phyloP scores from a whole-genome alignment of 495 filamentous ascomycete genomes.

The Lichenothelia convexa region DNA sequence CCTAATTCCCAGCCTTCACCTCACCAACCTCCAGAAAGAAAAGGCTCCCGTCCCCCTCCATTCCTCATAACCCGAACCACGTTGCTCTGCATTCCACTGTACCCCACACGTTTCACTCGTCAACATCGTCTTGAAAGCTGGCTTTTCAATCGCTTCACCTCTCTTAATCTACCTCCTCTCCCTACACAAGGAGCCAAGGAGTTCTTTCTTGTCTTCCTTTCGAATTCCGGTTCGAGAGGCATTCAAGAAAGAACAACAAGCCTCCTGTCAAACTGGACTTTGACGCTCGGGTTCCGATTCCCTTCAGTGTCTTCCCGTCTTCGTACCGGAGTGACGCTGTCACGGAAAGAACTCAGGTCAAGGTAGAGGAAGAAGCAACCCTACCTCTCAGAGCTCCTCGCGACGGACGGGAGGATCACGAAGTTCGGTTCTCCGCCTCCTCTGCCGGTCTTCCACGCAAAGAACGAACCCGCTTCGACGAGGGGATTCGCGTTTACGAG shows the following conservation, averaged over 20 bases:
- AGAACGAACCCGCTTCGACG: constrained; percentile 35
- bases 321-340: constrained; percentile 86
- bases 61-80: not conserved
- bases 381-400: constrained; percentile 51
- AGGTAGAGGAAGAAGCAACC: constrained; percentile 79
- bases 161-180: constrained; percentile 6
- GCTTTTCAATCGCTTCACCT: not conserved
- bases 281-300: constrained; percentile 97
- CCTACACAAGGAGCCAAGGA: constrained; percentile 42
- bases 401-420: constrained; percentile 92
- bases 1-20: not conserved
- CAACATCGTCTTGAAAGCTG: not conserved
- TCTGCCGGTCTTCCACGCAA: constrained; percentile 42
- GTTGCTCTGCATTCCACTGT: not conserved
- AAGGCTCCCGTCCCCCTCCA: not conserved
- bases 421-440: constrained; percentile 42
- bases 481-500: constrained; percentile 19
- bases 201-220: constrained; percentile 93
- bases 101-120: not conserved
- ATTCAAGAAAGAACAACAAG: constrained; percentile 74
- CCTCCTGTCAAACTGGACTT: constrained; percentile 98
- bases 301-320: constrained; percentile 98
- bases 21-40: not conserved
- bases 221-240: constrained; percentile 78
- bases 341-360: constrained; percentile 57